Conservation (phyloP, 2,329 filamentous ascomycete genomes). For the Alternaria tenuissima region DNA sequence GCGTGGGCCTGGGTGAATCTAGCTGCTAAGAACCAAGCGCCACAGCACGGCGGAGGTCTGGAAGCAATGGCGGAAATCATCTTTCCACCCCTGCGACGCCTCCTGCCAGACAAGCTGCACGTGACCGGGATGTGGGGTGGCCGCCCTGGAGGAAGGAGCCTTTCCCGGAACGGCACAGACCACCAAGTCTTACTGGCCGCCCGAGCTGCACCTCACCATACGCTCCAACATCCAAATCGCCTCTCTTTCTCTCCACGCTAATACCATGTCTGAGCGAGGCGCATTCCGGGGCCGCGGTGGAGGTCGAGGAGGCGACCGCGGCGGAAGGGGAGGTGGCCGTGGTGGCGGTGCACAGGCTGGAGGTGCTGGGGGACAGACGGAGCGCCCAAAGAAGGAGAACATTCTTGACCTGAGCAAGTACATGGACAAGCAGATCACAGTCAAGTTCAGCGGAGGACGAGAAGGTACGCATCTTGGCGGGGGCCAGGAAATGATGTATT, state of each 20-base stretch:
- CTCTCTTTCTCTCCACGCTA: conserved; percentile 20
- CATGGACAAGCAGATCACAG: conserved; percentile 93
- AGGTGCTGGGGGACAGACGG: conserved; percentile 49
- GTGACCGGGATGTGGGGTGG: conserved; percentile 15
- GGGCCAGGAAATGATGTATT: neutral
- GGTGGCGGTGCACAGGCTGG: conserved; percentile 52
- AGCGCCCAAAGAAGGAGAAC: conserved; percentile 97
- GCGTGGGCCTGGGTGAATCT: conserved; percentile 14
- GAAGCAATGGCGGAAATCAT: conserved; percentile 13
- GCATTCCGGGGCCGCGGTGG: conserved; percentile 56
- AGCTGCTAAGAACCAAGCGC: conserved; percentile 2
- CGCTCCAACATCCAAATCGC: conserved; percentile 14
- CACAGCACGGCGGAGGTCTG: conserved; percentile 17
- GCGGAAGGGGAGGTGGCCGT: conserved; percentile 55
- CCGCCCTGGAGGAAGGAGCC: conserved; percentile 1
- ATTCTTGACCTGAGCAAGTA: conserved; percentile 96
- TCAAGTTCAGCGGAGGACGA: conserved; percentile 95
- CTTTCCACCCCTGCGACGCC: conserved; percentile 12
- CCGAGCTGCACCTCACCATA: conserved; percentile 34
- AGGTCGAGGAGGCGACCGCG: conserved; percentile 42
- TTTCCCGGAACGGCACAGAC: conserved; percentile 17
- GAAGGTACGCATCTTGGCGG: conserved; percentile 67
- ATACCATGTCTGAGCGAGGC: conserved; percentile 64
- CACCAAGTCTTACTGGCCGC: conserved; percentile 10
- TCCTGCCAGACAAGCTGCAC: conserved; percentile 4